Evolutionary conservation across 371 early-diverging fungal genomes (phyloP).

Genomic region (Actinomortierella wolfii): DNA sequence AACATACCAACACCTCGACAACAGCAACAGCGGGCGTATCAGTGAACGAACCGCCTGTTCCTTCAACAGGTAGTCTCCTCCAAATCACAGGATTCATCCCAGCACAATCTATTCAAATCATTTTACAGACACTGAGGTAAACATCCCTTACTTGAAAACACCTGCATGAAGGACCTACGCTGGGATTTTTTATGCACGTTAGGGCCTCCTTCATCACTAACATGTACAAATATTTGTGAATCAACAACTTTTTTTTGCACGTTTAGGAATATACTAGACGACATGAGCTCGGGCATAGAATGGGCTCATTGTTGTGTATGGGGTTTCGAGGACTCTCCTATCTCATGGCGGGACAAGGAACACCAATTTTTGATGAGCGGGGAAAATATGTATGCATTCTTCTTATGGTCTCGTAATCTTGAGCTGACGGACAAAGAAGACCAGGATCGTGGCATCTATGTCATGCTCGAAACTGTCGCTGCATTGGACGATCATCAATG

Average conservation of each 20-base stretch:
- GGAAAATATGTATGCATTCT: constrained; percentile 65
- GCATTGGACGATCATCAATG: constrained; percentile 28
- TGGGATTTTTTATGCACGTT: neutral
- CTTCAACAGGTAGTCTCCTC: constrained; percentile 17
- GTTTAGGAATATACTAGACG: neutral
- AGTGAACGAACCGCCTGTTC: constrained; percentile 4
- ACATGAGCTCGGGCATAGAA: constrained; percentile 23
- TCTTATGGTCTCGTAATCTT: constrained; percentile 43
- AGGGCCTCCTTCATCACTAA: neutral
- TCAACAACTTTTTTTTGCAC: neutral
- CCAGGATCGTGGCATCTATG: constrained; percentile 23
- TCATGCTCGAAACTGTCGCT: constrained; percentile 29
- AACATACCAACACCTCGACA: constrained; percentile 5
- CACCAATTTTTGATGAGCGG: constrained; percentile 62
- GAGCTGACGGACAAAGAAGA: constrained; percentile 7
- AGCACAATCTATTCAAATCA: constrained; percentile 7
- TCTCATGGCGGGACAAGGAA: constrained; percentile 60
- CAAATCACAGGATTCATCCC: constrained; percentile 38
- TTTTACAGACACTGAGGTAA: constrained; percentile 25
- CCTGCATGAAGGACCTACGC: too few species aligned
- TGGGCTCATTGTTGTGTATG: constrained; percentile 66
- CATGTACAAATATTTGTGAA: neutral
- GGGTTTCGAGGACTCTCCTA: constrained; percentile 72
- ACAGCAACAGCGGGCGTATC: too few species aligned
- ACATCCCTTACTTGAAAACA: neutral